phyloP scores from a whole-genome alignment of 257 asterid species.

The Nyctanthes arbortristis region DNA sequence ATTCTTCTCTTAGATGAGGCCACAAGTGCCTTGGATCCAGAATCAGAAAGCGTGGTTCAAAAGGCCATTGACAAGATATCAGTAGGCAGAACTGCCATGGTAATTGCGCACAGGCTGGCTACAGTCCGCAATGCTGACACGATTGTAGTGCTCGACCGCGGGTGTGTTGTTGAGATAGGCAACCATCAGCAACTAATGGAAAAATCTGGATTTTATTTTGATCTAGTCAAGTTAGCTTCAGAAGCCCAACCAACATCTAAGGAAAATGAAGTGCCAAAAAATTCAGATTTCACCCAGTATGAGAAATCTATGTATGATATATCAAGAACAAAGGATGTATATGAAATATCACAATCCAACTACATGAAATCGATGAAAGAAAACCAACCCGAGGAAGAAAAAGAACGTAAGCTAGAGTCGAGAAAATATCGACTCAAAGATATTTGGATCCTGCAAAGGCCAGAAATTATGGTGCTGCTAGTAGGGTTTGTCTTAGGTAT shows the following conservation, averaged over 20 bases:
- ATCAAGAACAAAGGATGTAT: slow-evolving; percentile 25
- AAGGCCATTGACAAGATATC: slow-evolving; percentile 79
- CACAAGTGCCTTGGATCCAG: slow-evolving; percentile 81
- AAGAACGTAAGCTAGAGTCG: slow-evolving; percentile 29
- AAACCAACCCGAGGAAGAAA: slow-evolving; percentile 23
- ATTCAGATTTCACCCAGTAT: slow-evolving; percentile 25
- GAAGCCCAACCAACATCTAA: slow-evolving; percentile 43
- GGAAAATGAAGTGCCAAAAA: slow-evolving; percentile 24
- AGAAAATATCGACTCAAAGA: slow-evolving; percentile 49
- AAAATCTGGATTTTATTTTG: slow-evolving; percentile 56
- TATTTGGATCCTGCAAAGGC: slow-evolving; percentile 67
- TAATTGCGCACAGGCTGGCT: slow-evolving; percentile 80
- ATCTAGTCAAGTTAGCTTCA: slow-evolving; percentile 71
- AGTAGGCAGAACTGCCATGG: slow-evolving; percentile 59
- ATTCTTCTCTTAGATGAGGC: slow-evolving; percentile 84
- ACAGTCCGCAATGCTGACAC: slow-evolving; percentile 70
- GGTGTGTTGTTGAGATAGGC: slow-evolving; percentile 68
- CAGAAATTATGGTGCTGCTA: slow-evolving; percentile 47
- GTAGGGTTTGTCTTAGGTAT: slow-evolving; percentile 55
- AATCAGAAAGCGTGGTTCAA: slow-evolving; percentile 67
- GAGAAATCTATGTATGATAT: slow-evolving; percentile 25
- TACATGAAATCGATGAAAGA: slow-evolving; percentile 35
- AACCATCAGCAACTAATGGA: slow-evolving; percentile 65
- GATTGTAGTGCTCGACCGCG: slow-evolving; percentile 65
- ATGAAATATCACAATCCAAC: slow-evolving; percentile 43